These are phyloP conservation scores for Obba rivulosa DNA, from an alignment of 768 basidiomycete genomes.

Conservation along the genomic window DNA sequence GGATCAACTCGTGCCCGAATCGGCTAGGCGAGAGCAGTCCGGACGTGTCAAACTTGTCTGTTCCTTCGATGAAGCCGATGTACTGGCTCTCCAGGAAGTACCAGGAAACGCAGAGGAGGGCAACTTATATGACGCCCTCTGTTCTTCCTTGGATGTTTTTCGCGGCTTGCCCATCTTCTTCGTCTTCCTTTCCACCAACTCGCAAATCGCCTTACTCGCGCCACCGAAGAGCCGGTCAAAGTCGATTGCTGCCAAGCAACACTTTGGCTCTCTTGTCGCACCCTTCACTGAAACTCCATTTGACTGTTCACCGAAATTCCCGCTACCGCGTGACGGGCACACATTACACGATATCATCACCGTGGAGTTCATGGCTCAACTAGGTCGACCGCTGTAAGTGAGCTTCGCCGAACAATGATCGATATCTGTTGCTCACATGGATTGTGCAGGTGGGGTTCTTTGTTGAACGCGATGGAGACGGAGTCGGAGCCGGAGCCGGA, in stretches of 20 bases:
- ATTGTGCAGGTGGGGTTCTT: conserved; percentile 5
- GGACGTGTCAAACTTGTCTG: neutral
- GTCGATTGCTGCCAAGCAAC: neutral
- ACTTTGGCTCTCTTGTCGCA: conserved; percentile 1
- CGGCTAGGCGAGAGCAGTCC: neutral
- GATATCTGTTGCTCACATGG: neutral
- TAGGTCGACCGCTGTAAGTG: conserved; percentile 14
- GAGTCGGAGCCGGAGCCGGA: too few relatives aligned
- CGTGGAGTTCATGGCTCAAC: conserved; percentile 9
- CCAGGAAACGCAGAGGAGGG: neutral
- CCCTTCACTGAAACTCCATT: conserved; percentile 15
- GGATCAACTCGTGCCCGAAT: neutral
- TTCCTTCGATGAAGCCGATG: neutral
- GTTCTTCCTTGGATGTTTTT: neutral
- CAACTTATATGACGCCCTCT: neutral
- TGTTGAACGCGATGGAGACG: too few relatives aligned
- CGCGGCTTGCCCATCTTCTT: neutral
- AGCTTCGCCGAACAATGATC: neutral
- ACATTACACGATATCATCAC: neutral
- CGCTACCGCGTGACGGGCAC: neutral
- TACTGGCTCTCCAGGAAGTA: neutral
- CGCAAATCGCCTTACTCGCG: neutral
- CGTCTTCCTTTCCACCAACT: conserved; percentile 11
- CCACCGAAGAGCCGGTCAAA: neutral
- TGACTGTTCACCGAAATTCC: conserved; percentile 6